These are phyloP conservation scores for Ramalina intermedia DNA, from an alignment of 495 filamentous ascomycete genomes.

Conservation along the genomic window DNA sequence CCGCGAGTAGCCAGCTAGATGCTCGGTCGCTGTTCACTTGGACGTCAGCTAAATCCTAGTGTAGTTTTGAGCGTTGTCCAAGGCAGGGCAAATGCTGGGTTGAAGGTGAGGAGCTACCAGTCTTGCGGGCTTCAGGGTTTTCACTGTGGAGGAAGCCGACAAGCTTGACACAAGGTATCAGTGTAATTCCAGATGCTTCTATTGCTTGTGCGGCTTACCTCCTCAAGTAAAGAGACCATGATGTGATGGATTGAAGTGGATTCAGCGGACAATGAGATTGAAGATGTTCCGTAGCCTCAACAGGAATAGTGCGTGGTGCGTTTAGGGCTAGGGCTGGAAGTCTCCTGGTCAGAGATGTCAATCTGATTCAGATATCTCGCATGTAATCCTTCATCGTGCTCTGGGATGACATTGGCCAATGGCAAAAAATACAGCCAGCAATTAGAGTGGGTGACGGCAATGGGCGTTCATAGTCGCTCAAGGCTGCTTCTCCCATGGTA, in stretches of 20 bases:
- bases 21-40: conserved; percentile 49
- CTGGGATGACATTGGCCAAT: too few relatives aligned
- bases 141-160: conserved; percentile 85
- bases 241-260: conserved; percentile 1
- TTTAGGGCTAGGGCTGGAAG: too few relatives aligned
- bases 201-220: conserved; percentile 34
- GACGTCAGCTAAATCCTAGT: background rate
- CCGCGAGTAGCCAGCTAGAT: conserved; percentile 70
- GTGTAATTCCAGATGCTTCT: background rate
- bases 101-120: conserved; percentile 31
- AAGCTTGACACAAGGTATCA: conserved; percentile 36
- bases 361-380: too few relatives aligned
- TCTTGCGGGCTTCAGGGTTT: conserved; percentile 69
- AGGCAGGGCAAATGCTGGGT: conserved; percentile 10
- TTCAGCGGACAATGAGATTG: too few relatives aligned
- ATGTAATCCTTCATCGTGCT: too few relatives aligned
- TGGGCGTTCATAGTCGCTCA: too few relatives aligned
- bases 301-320: too few relatives aligned
- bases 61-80: background rate
- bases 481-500: too few relatives aligned
- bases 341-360: too few relatives aligned
- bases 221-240: conserved; percentile 77
- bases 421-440: too few relatives aligned
- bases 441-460: too few relatives aligned
- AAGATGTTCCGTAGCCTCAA: too few relatives aligned